Percentiles rank a stretch among this genome's conserved stretches.
phyloP scores from a whole-genome alignment of 345 rosid genomes.

The Salix koriyanagi region DNA sequence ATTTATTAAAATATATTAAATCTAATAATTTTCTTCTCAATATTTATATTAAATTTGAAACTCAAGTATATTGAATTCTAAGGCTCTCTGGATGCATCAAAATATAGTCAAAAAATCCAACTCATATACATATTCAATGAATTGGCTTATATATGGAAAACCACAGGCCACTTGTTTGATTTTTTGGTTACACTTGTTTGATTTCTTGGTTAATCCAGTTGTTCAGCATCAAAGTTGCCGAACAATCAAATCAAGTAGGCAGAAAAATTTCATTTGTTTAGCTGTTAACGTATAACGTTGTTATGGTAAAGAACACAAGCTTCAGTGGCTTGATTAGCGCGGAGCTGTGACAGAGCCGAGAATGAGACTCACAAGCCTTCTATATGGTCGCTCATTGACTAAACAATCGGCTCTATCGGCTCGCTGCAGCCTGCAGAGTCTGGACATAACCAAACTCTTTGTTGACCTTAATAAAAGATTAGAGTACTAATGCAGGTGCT shows the following conservation, averaged over 20 bases:
- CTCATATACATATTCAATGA: too few relatives aligned
- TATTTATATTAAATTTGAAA: too few relatives aligned
- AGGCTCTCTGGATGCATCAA: too few relatives aligned
- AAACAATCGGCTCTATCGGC: neutral
- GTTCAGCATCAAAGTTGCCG: slow-evolving; percentile 1
- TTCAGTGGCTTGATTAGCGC: neutral
- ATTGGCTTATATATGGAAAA: too few relatives aligned
- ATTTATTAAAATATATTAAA: too few relatives aligned
- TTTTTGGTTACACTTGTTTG: neutral
- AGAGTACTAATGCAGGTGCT: neutral
- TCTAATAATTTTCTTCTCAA: too few relatives aligned
- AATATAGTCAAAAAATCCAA: too few relatives aligned
- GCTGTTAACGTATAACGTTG: neutral
- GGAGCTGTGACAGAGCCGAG: neutral
- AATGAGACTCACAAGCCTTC: neutral
- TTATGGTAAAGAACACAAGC: neutral
- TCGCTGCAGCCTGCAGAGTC: neutral
- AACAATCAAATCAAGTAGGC: slow-evolving; percentile 15
- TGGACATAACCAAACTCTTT: neutral
- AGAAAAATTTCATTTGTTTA: neutral
- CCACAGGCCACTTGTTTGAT: neutral
- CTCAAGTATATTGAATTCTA: too few relatives aligned
- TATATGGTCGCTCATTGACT: neutral
- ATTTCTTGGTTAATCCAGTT: neutral
- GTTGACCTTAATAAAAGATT: neutral